These are phyloP conservation scores for Aegilops sharonensis DNA, from an alignment of 176 grass and related monocot genomes.

Conservation along the genomic window DNA sequence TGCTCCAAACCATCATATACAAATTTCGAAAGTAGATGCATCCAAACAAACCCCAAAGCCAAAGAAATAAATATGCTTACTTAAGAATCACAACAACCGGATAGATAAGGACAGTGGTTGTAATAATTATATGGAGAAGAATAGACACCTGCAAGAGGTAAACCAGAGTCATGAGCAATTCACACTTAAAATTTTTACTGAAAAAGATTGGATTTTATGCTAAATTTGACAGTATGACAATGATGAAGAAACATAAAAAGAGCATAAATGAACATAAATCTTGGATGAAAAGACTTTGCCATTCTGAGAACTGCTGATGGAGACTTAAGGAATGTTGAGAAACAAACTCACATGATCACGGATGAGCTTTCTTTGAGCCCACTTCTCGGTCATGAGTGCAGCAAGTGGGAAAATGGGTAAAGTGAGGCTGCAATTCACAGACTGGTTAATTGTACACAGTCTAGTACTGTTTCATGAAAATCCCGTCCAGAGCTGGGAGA, in stretches of 20 bases:
- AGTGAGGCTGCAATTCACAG: slow-evolving; percentile 75
- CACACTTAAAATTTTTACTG: not conserved
- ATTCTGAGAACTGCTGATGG: not conserved
- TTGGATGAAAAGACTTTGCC: not conserved
- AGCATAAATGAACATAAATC: not conserved
- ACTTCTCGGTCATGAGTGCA: slow-evolving; percentile 68
- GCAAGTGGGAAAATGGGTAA: slow-evolving; percentile 66
- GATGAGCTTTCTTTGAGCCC: slow-evolving; percentile 58
- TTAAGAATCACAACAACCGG: slow-evolving; percentile 89
- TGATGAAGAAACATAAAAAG: not conserved
- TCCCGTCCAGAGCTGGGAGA: slow-evolving; percentile 4
- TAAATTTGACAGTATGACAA: not conserved
- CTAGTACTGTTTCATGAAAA: slow-evolving; percentile 2
- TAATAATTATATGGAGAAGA: slow-evolving; percentile 71
- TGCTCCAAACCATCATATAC: slow-evolving; percentile 32
- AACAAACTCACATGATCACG: slow-evolving; percentile 64
- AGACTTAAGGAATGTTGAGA: not conserved
- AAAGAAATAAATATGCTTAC: slow-evolving; percentile 50
- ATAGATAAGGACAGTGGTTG: slow-evolving; percentile 68
- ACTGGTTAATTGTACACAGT: slow-evolving; percentile 26
- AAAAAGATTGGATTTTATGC: not conserved
- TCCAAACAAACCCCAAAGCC: slow-evolving; percentile 38
- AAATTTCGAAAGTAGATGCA: slow-evolving; percentile 44
- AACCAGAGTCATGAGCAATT: slow-evolving; percentile 20
- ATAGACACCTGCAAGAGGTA: slow-evolving; percentile 77